Evolutionary conservation across 345 rosid species (phyloP), one percentile per base, ranked within the genome.

Genomic region (Camelina neglecta): DNA sequence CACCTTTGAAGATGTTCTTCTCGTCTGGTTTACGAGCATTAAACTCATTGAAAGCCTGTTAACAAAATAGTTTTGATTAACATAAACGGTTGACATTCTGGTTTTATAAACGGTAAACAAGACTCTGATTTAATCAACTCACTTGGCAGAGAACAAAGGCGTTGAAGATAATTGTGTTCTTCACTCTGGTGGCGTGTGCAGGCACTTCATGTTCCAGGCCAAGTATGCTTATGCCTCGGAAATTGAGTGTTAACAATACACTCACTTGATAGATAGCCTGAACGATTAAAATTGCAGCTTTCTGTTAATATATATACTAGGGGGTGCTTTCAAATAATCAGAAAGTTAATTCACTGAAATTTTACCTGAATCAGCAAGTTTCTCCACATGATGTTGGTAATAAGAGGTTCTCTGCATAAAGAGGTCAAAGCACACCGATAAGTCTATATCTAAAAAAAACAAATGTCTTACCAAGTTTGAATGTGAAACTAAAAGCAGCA

Each of bases 381-480:
- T 77, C 99, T 88, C 98, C 99, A 95, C 96, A 95, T 95, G 80
- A 95, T 89, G 81, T 90, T 95, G 54, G 98, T 89, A 49, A 92
- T 84, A 60, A 95, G 98, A 71, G 99, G 96, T 66, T 92, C 99
- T 67, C 99, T 95, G 85, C 76, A 71, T 53, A 68, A 68, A 57
- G 1, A 16, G 67, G 29, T 38, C 53, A 33, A 54, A 20, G 36
- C 18, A 68, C 41, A 58, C 6, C 0, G 4, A n/a, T 45, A 18
- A 63, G 59, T 38, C 21, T 16, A 11, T 6, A 20, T 63, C 38
- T 18, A 26, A 51, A 21, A 21, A 50, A 29, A 53, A 29, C 18
- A 21, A 54, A 12, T 41, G 21, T 26, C 47, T 6, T 35, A 11
- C 7, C 2, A 58, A 48, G 29, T 39, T 38, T 15, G 11, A 56